Evolutionary conservation across 768 basidiomycete species (phyloP).

Genomic region (Agrocybe chaxingu): DNA sequence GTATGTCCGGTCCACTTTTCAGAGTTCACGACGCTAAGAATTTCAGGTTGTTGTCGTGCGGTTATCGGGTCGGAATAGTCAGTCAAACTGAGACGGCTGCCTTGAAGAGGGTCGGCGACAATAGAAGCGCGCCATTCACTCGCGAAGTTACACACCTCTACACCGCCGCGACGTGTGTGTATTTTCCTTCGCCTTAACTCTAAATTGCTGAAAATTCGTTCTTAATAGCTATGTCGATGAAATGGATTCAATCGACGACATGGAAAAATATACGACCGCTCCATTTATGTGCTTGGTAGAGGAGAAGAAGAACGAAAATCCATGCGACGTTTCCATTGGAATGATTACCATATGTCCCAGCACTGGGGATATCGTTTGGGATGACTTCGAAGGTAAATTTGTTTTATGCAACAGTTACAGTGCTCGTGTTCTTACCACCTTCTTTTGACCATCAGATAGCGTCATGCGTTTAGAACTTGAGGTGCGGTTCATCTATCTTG

Average conservation of each 20-base stretch:
- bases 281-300: slow-evolving; percentile 74
- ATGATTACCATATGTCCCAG: slow-evolving; percentile 80
- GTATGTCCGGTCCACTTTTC: slow-evolving; percentile 32
- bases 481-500: slow-evolving; percentile 33
- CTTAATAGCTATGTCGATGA: slow-evolving; percentile 74
- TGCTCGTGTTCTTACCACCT: background rate
- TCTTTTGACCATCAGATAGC: slow-evolving; percentile 46
- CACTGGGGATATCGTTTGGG: slow-evolving; percentile 93
- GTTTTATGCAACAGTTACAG: background rate
- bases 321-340: slow-evolving; percentile 49
- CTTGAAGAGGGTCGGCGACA: slow-evolving; percentile 79
- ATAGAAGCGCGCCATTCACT: slow-evolving; percentile 68
- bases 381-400: slow-evolving; percentile 74
- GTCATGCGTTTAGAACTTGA: slow-evolving; percentile 88
- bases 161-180: slow-evolving; percentile 80
- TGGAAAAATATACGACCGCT: slow-evolving; percentile 54
- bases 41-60: slow-evolving; percentile 63
- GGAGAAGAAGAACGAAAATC: slow-evolving; percentile 34
- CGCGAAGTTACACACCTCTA: slow-evolving; percentile 76
- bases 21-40: slow-evolving; percentile 1
- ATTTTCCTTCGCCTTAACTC: background rate
- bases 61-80: slow-evolving; percentile 82
- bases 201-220: slow-evolving; percentile 3
- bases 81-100: slow-evolving; percentile 86
- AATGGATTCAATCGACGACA: slow-evolving; percentile 64